Evolutionary conservation across 257 asterid genomes (phyloP).

Genomic region (Gentiana macrophylla): DNA sequence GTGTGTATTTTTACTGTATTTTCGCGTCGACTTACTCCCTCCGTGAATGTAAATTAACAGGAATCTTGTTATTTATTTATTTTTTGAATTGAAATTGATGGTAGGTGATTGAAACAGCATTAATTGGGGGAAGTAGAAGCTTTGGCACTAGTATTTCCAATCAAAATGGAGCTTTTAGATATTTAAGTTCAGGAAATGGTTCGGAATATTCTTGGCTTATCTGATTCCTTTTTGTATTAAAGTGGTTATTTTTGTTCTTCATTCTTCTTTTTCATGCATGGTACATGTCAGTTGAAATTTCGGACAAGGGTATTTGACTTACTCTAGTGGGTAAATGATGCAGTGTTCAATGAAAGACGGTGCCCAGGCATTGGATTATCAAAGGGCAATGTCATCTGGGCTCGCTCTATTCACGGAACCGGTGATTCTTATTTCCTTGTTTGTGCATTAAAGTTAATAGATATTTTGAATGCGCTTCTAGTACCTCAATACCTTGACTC

Average conservation of each 20-base stretch:
- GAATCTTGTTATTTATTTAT: neutral
- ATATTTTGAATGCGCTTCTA: no score
- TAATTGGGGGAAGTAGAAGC: slow-evolving; percentile 36
- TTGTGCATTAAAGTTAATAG: neutral
- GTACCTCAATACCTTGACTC: no score
- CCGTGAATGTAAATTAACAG: no score
- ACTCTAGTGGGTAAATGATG: slow-evolving; percentile 6
- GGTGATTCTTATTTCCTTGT: slow-evolving; percentile 24
- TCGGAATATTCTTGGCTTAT: slow-evolving; percentile 3
- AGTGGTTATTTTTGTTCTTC: neutral
- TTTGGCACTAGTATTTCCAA: slow-evolving; percentile 30
- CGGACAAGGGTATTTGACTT: neutral
- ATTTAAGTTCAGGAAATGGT: slow-evolving; percentile 35
- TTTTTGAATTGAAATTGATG: neutral
- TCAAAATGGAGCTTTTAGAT: slow-evolving; percentile 21
- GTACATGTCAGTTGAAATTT: neutral
- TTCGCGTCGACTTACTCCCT: no score
- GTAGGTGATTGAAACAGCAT: slow-evolving; percentile 33
- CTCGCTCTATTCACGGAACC: slow-evolving; percentile 61
- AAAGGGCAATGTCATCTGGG: slow-evolving; percentile 24
- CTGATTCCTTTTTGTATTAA: neutral
- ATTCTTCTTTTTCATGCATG: no score
- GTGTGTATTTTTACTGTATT: slow-evolving; percentile 4
- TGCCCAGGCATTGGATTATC: slow-evolving; percentile 30
- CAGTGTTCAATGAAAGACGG: slow-evolving; percentile 32